Percentiles rank a stretch among this genome's conserved stretches.
Conservation (phyloP, 495 filamentous ascomycete genomes). For the Haplographium delicatum region DNA sequence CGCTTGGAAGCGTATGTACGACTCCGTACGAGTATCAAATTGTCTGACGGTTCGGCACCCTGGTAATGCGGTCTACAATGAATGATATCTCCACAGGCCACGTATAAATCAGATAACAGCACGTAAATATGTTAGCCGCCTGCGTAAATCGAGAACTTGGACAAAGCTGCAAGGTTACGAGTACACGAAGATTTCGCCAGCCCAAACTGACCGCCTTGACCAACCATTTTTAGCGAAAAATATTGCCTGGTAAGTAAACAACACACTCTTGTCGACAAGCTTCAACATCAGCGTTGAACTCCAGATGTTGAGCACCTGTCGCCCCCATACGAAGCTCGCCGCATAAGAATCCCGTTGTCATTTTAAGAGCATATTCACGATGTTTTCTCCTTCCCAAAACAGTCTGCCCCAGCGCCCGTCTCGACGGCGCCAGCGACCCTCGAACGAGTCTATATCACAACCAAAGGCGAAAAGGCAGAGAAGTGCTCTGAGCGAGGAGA, state of each 20-base stretch:
- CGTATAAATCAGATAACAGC: no score
- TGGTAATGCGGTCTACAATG: no score
- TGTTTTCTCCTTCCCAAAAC: constrained; percentile 25
- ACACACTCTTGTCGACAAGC: background rate
- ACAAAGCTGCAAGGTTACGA: no score
- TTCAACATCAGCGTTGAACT: constrained; percentile 5
- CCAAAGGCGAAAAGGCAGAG: constrained; percentile 69
- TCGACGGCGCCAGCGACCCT: constrained; percentile 58
- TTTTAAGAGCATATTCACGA: background rate
- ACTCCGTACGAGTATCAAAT: no score
- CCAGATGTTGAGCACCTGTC: constrained; percentile 1
- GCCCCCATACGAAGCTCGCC: background rate
- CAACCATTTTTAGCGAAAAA: constrained; percentile 3
- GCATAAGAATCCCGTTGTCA: background rate
- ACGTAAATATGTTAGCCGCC: no score
- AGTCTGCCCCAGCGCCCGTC: constrained; percentile 45
- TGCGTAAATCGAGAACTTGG: no score
- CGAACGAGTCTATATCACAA: constrained; percentile 57
- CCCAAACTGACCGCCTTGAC: constrained; percentile 1
- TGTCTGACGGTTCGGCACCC: no score
- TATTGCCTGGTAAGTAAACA: no score
- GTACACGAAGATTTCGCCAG: no score
- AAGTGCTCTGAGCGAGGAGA: constrained; percentile 53
- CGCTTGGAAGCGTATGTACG: no score
- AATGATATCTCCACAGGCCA: no score